phyloP scores from a whole-genome alignment of 139 green algal species.

The Closterium sp. region DNA sequence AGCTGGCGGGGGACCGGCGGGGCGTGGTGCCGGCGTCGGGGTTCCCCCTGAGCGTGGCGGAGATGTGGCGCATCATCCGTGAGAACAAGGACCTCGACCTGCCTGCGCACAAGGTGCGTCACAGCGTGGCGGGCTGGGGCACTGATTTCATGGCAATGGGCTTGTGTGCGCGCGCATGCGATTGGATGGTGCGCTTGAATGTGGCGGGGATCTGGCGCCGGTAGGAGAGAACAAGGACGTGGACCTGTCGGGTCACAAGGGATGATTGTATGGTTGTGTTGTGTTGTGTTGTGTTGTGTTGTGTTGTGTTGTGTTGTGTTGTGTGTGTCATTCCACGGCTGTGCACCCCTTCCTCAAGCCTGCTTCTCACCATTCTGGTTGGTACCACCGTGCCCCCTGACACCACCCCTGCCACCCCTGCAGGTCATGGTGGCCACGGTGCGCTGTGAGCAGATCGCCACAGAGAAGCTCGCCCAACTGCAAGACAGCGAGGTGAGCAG shows the following conservation, averaged over 20 bases:
- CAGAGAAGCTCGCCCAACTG: conserved; percentile 28
- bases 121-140: too few species aligned
- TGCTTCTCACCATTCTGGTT: background rate
- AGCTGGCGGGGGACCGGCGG: conserved; percentile 36
- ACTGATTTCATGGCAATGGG: background rate
- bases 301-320: too few species aligned
- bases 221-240: too few species aligned
- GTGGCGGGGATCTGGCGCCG: too few species aligned
- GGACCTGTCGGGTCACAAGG: too few species aligned
- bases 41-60: conserved; percentile 72
- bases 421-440: conserved; percentile 94
- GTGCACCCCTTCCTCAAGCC: background rate
- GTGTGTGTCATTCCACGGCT: background rate
- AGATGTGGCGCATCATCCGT: conserved; percentile 87
- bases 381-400: too few species aligned
- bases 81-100: conserved; percentile 96
- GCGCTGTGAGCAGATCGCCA: conserved; percentile 82
- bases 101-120: conserved; percentile 80
- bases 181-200: too few species aligned
- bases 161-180: background rate
- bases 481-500: conserved; percentile 19
- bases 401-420: background rate
- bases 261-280: too few species aligned
- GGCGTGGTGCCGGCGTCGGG: conserved; percentile 62
- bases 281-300: too few species aligned